Percentiles rank a stretch among this genome's conserved stretches.
Conservation (phyloP, 2,329 filamentous ascomycete species). For the Clarireedia sp. region DNA sequence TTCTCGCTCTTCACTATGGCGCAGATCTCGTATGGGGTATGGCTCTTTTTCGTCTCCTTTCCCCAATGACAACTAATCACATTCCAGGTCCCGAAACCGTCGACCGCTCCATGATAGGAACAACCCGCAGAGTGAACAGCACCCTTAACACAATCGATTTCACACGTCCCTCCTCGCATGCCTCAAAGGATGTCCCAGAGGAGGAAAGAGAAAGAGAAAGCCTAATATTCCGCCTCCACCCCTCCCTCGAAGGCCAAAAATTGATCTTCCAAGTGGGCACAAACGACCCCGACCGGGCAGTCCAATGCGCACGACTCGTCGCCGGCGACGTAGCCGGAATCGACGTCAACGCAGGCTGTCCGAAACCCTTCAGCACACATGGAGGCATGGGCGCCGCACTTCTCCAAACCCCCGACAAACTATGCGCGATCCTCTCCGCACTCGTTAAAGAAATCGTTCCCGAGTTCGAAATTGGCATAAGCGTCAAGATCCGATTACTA, state of each 20-base stretch:
- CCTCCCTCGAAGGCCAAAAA: constrained; percentile 62
- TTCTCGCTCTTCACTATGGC: constrained; percentile 86
- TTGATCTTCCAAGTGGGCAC: constrained; percentile 93
- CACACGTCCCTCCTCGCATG: constrained; percentile 66
- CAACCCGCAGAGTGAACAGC: constrained; percentile 67
- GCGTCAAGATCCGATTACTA: constrained; percentile 90
- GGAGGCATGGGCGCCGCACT: constrained; percentile 95
- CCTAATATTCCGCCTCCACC: constrained; percentile 78
- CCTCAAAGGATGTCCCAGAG: constrained; percentile 47
- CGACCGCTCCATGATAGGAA: constrained; percentile 85
- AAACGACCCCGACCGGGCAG: constrained; percentile 71
- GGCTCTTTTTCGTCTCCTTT: constrained; percentile 21
- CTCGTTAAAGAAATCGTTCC: constrained; percentile 71
- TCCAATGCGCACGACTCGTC: constrained; percentile 75
- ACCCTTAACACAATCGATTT: constrained; percentile 77
- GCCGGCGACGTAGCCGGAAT: constrained; percentile 86
- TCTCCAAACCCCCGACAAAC: constrained; percentile 72
- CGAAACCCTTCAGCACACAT: constrained; percentile 88
- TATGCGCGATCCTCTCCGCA: constrained; percentile 75
- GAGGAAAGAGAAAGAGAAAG: constrained; percentile 53
- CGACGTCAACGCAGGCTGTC: constrained; percentile 96
- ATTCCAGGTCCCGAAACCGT: constrained; percentile 78
- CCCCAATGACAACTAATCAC: constrained; percentile 12
- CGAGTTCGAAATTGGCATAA: constrained; percentile 82
- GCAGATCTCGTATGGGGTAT: constrained; percentile 93